These are phyloP conservation scores for Berberis vulgaris DNA, from an alignment of 164 flowering plant species.

Conservation along the genomic window DNA sequence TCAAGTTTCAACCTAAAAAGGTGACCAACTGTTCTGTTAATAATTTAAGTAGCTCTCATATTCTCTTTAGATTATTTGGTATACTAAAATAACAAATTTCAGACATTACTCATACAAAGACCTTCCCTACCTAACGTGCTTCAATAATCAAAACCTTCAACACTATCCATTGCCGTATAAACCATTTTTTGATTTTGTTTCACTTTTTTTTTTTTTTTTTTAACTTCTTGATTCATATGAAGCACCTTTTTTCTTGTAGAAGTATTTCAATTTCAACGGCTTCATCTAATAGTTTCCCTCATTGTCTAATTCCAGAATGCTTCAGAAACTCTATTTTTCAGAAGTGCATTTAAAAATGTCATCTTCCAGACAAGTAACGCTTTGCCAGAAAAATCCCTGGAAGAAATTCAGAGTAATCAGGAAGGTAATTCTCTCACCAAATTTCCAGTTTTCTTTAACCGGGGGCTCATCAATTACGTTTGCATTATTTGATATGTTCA, in stretches of 20 bases:
- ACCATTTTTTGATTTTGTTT: neutral
- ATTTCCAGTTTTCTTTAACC: neutral
- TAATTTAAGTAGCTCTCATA: neutral
- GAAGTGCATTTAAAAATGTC: slow-evolving; percentile 88
- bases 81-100: neutral
- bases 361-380: slow-evolving; percentile 44
- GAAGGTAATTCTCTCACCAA: slow-evolving; percentile 33
- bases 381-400: slow-evolving; percentile 33
- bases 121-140: neutral
- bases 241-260: neutral
- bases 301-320: slow-evolving; percentile 49
- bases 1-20: no score
- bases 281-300: slow-evolving; percentile 1
- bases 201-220: neutral
- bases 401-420: slow-evolving; percentile 22
- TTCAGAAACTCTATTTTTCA: slow-evolving; percentile 62
- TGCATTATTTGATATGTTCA: neutral
- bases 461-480: neutral
- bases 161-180: neutral
- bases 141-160: neutral
- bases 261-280: neutral
- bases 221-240: neutral
- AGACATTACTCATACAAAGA: neutral
- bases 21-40: neutral
- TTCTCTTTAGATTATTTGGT: neutral